A percentile compares a stretch with the other conserved stretches of the same genome.
These are phyloP conservation scores for Trichaptum fuscoviolaceum DNA, from an alignment of 768 basidiomycete species.

Conservation along the genomic window DNA sequence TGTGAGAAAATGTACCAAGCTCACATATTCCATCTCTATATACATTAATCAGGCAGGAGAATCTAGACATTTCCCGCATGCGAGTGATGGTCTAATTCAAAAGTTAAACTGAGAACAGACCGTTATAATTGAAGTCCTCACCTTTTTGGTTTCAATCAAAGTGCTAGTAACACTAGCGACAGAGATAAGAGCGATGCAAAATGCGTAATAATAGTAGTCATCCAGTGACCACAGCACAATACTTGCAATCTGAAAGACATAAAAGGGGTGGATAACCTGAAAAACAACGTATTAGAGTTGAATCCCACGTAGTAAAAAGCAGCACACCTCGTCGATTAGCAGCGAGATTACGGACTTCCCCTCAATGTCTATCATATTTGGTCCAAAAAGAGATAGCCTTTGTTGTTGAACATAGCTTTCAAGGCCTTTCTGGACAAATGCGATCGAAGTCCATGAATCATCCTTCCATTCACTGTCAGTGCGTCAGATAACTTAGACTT, in stretches of 20 bases:
- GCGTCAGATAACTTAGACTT: neutral
- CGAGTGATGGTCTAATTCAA: conserved; percentile 69
- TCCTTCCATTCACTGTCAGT: conserved; percentile 83
- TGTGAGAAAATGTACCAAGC: conserved; percentile 20
- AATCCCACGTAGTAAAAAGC: conserved; percentile 1
- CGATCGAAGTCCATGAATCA: conserved; percentile 58
- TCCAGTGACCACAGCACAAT: conserved; percentile 93
- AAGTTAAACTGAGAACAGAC: conserved; percentile 5
- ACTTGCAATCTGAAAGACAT: conserved; percentile 96
- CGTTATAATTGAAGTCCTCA: conserved; percentile 24
- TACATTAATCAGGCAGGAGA: conserved; percentile 71
- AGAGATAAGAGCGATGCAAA: conserved; percentile 92
- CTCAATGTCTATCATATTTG: conserved; percentile 85
- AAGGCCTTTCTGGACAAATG: conserved; percentile 62
- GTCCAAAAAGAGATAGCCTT: conserved; percentile 69
- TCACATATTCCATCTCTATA: conserved; percentile 68
- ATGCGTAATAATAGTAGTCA: conserved; percentile 96
- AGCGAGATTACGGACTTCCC: conserved; percentile 75
- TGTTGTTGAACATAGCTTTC: conserved; percentile 50
- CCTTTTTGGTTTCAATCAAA: conserved; percentile 88
- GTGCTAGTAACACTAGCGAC: conserved; percentile 79
- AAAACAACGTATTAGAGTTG: neutral
- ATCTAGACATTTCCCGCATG: conserved; percentile 95
- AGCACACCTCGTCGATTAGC: conserved; percentile 80
- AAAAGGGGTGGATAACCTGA: conserved; percentile 94